Evolutionary conservation across 495 filamentous ascomycete species (phyloP).

Genomic region (Tirmania nivea): DNA sequence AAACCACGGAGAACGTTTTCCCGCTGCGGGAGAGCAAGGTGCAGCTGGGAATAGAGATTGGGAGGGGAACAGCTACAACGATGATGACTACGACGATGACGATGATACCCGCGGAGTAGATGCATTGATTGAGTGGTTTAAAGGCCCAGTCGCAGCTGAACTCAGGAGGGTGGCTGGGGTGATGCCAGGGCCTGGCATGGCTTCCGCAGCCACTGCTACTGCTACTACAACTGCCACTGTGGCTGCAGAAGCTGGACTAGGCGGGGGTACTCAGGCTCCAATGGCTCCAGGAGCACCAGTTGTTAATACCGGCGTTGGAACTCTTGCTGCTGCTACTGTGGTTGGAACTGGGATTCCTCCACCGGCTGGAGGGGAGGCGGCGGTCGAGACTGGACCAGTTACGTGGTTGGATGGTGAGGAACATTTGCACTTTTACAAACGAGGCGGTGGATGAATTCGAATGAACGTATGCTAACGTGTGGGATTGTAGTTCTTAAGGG

Average conservation of each 20-base stretch:
- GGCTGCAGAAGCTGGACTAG: neutral
- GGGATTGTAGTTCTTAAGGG: neutral
- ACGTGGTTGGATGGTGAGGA: neutral
- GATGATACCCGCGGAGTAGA: conserved; percentile 18
- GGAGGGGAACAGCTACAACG: neutral
- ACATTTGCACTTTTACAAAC: neutral
- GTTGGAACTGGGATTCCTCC: neutral
- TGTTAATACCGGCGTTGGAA: neutral
- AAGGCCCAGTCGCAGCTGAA: conserved; percentile 12
- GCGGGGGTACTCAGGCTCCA: neutral
- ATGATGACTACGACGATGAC: conserved; percentile 6
- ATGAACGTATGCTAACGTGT: neutral
- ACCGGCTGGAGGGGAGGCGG: neutral
- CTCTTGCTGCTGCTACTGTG: neutral
- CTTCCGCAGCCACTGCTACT: neutral
- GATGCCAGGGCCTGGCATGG: neutral
- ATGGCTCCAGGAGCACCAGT: neutral
- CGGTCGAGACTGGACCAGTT: neutral
- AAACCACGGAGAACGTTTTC: neutral
- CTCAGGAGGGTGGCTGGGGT: conserved; percentile 16
- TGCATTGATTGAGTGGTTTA: conserved; percentile 17
- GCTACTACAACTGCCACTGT: neutral
- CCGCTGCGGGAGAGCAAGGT: neutral
- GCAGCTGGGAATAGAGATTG: too few relatives aligned
- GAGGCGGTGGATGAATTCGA: neutral